Percentiles rank a stretch among this genome's conserved stretches.
Conservation (phyloP, 441 rosid species). For the Populus hybrid region DNA sequence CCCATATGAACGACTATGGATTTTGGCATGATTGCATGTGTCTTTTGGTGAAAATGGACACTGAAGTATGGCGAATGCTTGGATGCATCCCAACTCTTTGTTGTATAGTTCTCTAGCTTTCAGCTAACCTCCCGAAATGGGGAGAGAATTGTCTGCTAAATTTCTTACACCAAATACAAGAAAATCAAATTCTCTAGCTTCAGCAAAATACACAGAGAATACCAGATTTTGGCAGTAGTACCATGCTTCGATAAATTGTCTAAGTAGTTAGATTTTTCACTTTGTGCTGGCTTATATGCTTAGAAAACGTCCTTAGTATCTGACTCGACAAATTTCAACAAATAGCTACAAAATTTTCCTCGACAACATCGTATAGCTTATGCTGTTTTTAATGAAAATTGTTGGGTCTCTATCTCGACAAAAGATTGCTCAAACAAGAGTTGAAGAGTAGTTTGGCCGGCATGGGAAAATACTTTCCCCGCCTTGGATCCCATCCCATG, state of each 20-base stretch:
- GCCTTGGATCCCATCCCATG: slow-evolving; percentile 12
- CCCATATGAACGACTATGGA: too few species aligned
- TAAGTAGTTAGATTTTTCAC: background rate
- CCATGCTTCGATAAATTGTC: background rate
- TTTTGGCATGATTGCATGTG: too few species aligned
- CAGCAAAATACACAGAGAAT: background rate
- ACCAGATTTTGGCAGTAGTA: slow-evolving; percentile 3
- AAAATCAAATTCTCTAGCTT: background rate
- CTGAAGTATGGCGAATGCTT: too few species aligned
- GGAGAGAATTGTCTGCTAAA: background rate
- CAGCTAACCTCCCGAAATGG: background rate
- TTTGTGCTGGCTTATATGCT: background rate
- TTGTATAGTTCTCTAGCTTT: background rate
- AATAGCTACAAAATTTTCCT: background rate
- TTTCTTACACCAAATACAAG: background rate
- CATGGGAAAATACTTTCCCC: background rate
- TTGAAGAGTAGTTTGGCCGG: background rate
- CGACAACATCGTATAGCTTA: background rate
- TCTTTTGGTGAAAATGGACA: too few species aligned
- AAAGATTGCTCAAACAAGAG: background rate
- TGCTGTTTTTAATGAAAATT: background rate
- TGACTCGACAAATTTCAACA: background rate
- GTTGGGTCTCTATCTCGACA: background rate
- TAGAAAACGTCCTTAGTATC: background rate
- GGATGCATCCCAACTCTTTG: too few species aligned